Evolutionary conservation across 345 rosid genomes (phyloP).

Genomic region (Euphorbia tirucalli): DNA sequence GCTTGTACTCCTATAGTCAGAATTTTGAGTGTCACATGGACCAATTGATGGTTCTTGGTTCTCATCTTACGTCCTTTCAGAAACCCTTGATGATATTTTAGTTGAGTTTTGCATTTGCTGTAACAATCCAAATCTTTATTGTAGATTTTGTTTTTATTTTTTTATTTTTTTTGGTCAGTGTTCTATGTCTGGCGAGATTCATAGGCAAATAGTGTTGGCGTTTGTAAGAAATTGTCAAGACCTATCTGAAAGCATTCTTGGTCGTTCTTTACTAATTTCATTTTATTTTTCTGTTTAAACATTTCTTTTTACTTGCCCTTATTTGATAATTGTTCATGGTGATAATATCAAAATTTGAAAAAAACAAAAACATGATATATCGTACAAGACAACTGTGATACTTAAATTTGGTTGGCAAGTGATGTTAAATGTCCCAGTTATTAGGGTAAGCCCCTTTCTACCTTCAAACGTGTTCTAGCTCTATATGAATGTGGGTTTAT

Average conservation of each 20-base stretch:
- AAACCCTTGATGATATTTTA: not conserved
- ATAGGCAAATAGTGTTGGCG: too few relatives aligned
- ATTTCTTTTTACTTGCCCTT: too few relatives aligned
- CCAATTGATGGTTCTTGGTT: not conserved
- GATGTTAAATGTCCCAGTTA: conserved; percentile 90
- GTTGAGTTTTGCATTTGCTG: not conserved
- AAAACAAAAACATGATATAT: too few relatives aligned
- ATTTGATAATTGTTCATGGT: too few relatives aligned
- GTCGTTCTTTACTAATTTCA: too few relatives aligned
- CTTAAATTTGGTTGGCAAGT: too few relatives aligned
- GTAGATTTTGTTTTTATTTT: not conserved
- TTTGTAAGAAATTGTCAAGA: too few relatives aligned
- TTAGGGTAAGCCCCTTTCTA: conserved; percentile 51
- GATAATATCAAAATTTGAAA: too few relatives aligned
- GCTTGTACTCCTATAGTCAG: conserved; percentile 61
- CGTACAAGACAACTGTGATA: too few relatives aligned
- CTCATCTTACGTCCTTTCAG: not conserved
- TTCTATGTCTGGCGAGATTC: not conserved
- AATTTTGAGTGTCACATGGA: not conserved
- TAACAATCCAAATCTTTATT: not conserved
- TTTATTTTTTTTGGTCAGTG: conserved; percentile 3
- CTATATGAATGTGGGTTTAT: conserved; percentile 15
- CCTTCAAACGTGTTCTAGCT: conserved; percentile 5
- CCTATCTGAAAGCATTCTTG: too few relatives aligned
- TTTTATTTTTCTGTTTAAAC: too few relatives aligned